Base-by-base conservation (phyloP, 1,284 basidiomycete species). In the Inonotus hispidus region DNA sequence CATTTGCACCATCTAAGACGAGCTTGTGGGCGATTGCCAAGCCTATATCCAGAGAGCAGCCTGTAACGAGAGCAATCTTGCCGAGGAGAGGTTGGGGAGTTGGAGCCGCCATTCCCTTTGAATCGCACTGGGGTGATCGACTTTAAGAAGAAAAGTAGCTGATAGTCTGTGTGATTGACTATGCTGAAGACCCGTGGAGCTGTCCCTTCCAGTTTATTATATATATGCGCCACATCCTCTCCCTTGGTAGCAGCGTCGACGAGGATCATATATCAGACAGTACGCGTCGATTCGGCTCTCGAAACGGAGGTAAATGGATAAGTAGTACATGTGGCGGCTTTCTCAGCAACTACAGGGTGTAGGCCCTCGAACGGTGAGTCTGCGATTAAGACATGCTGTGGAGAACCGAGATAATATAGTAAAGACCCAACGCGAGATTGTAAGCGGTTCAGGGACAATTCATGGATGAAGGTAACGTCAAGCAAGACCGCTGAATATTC, bases 11-110 rank as follows among this genome's bases (percentile, higher is more conserved):
- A 65, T 82, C 74, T 37, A 74, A 74, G 8, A 79, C 84, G 37
- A 86, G 76, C 32, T 74, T 73, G 45, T 70, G 73, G 0, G 81
- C 83, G 58, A 85, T 14, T 16, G 81, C 75, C 1, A 82, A 82
- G 35, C 83, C 84, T 43, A 83, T 85, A 16, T 78, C 79, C 21
- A 81, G 78, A 25, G 84, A 84, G 4, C 82, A 84, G 41, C 83
- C 82, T 11, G 83, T 85, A 38, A 85, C 76, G 53, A 85, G 69
- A 21, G 82, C 82, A 21, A 82, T 77, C 71, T 81, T 83, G 55
- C 77, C 79, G 74, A 66, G 60, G 60, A 70, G 46, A 43, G 41
- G n/a, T n/a, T 16, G 16, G n/a, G 46, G 25, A 25, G 46, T 14
- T 21, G 25, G n/a, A 13, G n/a, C 46, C n/a, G 2, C 11, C 16